Base-by-base conservation (phyloP, 139 green algal genomes). In the Micractinium sp. region DNA sequence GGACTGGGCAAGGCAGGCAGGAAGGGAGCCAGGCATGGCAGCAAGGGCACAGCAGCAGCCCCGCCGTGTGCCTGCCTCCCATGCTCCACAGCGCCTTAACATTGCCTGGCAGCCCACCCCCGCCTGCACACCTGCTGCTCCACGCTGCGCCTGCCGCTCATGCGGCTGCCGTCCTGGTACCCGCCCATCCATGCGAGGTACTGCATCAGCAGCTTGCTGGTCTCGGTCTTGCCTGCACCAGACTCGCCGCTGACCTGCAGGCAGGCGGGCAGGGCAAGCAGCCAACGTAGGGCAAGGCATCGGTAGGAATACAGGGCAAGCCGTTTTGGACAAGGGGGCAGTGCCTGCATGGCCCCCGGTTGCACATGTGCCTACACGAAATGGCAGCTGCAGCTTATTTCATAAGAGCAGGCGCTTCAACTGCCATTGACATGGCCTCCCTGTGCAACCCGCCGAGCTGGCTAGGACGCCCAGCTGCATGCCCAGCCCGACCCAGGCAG, bases 211-310 rank as follows among this genome's bases (percentile, higher is more conserved):
- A 99, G 94, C 94, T 99, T 99, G 90, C 95, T 97, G 53, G 98
- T 99, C 94, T 99, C 98, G 38, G 98, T 99, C 92, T 99, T 99
- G 33, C 98, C 98, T n/a, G 98, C 98, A 39, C 98, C 98, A 33
- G 94, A 98, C 94, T 99, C 98, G 15, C 98, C 98, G 63, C 93
- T 97, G 56, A 98, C 95, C 96, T 98, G 89, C 85, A 85, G 22
- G 29, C 80, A 85, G 60, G n/a, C 61, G 35, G 47, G n/a, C n/a
- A 53, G 31, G 53, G 29, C 31, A 29, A 53, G 81, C n/a, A 47
- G 39, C 78, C 31, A 25, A 35, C 47, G 47, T 9, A 56, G 47
- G 47, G 5, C 47, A 56, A 56, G 9, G 47, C 47, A 56, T 56
- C 47, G 9, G 47, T 9, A 56, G 9, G 47, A 56, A 9, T 5